Conservation (phyloP, 306 rosid species). For the Clitoria ternatea region DNA sequence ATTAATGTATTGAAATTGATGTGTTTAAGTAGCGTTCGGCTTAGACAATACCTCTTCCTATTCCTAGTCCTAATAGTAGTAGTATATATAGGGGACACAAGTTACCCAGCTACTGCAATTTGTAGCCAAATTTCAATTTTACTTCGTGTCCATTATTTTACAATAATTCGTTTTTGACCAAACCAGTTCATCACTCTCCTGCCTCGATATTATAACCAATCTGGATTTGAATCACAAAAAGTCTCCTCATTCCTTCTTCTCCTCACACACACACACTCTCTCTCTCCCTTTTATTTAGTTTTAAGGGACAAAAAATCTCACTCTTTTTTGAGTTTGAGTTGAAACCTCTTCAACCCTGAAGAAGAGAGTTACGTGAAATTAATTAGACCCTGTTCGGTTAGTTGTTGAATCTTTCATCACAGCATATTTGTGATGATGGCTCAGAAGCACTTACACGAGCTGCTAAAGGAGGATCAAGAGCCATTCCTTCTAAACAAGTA, state of each 20-base stretch:
- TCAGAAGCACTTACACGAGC: constrained; percentile 47
- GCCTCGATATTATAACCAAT: constrained; percentile 52
- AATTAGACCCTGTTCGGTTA: neutral
- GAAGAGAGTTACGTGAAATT: neutral
- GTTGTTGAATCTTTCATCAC: neutral
- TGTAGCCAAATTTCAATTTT: neutral
- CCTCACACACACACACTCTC: no score
- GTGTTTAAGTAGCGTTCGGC: no score
- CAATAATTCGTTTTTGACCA: constrained; percentile 30
- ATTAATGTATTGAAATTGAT: no score
- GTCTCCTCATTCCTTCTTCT: constrained; percentile 45
- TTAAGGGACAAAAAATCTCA: no score
- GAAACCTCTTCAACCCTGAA: constrained; percentile 38
- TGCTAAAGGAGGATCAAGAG: constrained; percentile 63
- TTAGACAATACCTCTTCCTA: neutral
- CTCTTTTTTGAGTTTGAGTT: neutral
- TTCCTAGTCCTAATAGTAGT: no score
- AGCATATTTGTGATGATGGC: constrained; percentile 29
- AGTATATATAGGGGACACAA: neutral
- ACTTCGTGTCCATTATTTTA: constrained; percentile 17
- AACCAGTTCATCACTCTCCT: constrained; percentile 6
- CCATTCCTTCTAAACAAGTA: constrained; percentile 52
- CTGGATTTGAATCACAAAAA: constrained; percentile 51
- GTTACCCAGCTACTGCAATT: constrained; percentile 15
- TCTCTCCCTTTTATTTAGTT: neutral